phyloP scores from a whole-genome alignment of 768 basidiomycete genomes.

The Suillus variegatus region DNA sequence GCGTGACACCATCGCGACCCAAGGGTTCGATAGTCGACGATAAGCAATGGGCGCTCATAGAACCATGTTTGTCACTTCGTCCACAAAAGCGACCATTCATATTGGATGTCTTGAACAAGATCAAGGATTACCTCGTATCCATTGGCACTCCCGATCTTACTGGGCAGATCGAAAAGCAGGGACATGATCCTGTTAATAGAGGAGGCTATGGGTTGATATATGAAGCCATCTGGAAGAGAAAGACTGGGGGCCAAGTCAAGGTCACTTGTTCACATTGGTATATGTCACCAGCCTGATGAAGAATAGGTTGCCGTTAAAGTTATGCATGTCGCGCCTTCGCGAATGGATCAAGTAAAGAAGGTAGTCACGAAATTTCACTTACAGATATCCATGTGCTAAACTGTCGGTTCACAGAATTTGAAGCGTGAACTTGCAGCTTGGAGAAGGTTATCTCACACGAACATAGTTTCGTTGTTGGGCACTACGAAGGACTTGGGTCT shows the following conservation, averaged over 20 bases:
- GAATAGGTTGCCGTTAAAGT: neutral
- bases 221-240: neutral
- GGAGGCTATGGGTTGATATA: too few relatives aligned
- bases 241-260: neutral
- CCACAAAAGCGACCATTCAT: neutral
- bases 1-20: neutral
- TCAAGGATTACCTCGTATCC: neutral
- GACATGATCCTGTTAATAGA: accelerated
- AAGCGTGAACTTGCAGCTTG: neutral
- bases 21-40: neutral
- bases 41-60: neutral
- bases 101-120: neutral
- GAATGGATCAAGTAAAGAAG: too few relatives aligned
- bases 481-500: neutral
- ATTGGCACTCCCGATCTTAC: neutral
- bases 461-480: neutral
- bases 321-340: too few relatives aligned
- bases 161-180: neutral
- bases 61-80: neutral
- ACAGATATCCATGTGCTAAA: neutral
- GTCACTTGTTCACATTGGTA: neutral
- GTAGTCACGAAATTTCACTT: neutral
- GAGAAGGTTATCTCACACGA: neutral
- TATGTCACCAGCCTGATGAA: neutral
- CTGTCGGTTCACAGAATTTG: neutral